Conservation (phyloP, 2,329 filamentous ascomycete genomes). For the Cercospora brassicicola region DNA sequence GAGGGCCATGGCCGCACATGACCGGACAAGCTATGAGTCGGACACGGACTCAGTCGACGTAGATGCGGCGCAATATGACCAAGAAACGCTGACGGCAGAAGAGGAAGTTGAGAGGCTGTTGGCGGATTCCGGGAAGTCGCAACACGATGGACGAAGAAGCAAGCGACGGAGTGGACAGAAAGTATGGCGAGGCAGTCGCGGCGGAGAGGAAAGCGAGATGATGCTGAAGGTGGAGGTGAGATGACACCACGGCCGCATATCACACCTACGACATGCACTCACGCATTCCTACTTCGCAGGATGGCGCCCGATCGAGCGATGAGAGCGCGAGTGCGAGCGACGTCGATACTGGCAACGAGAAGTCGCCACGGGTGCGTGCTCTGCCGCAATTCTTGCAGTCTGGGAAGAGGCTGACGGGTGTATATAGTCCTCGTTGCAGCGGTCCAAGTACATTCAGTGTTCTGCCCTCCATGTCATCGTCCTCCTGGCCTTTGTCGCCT, state of each 20-base stretch:
- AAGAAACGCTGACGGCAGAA: constrained; percentile 47
- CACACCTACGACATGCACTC: not conserved
- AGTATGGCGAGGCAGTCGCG: constrained; percentile 52
- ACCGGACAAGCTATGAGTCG: not conserved
- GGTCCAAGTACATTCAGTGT: constrained; percentile 42
- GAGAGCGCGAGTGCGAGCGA: constrained; percentile 43
- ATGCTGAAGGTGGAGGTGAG: constrained; percentile 80
- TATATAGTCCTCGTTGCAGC: constrained; percentile 35
- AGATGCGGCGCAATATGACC: constrained; percentile 33
- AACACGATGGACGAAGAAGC: constrained; percentile 17
- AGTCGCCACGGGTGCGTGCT: constrained; percentile 27
- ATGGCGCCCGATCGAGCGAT: constrained; percentile 55
- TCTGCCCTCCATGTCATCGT: constrained; percentile 48
- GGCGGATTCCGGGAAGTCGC: constrained; percentile 31
- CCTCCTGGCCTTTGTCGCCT: constrained; percentile 54
- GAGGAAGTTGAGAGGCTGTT: constrained; percentile 50
- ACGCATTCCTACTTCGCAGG: constrained; percentile 37
- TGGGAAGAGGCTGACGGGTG: not conserved
- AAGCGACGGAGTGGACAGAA: constrained; percentile 31
- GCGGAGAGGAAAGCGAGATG: constrained; percentile 67
- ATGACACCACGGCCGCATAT: not conserved
- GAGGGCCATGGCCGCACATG: not conserved
- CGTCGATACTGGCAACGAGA: constrained; percentile 52
- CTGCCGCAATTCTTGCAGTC: not conserved
- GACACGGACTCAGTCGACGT: constrained; percentile 8